Percentiles rank a stretch among this genome's conserved stretches.
Evolutionary conservation across 257 asterid species (phyloP).

Genomic region (Cruciata laevipes): DNA sequence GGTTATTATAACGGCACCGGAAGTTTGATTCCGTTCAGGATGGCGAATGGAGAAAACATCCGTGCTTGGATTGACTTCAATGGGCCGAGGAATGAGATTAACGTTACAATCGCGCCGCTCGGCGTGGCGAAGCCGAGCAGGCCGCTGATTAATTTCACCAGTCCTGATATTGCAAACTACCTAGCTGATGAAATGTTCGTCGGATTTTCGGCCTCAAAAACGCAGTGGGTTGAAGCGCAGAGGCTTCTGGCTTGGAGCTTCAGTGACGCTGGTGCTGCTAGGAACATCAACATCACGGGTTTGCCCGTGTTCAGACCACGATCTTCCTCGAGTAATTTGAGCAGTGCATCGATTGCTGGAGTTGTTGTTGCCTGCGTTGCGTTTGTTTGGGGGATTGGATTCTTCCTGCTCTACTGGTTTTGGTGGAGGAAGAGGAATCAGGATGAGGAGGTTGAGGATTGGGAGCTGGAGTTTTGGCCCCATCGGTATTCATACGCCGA

Average conservation of each 20-base stretch:
- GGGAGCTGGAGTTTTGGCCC: slow-evolving; percentile 91
- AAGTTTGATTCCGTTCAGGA: slow-evolving; percentile 34
- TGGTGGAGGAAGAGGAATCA: slow-evolving; percentile 48
- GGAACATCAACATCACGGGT: slow-evolving; percentile 61
- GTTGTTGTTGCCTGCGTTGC: slow-evolving; percentile 43
- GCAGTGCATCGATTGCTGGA: slow-evolving; percentile 47
- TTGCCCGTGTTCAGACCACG: slow-evolving; percentile 44
- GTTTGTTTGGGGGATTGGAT: slow-evolving; percentile 16
- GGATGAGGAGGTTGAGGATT: slow-evolving; percentile 69
- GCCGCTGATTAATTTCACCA: slow-evolving; percentile 32
- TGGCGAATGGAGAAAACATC: slow-evolving; percentile 59
- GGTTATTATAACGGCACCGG: slow-evolving; percentile 38
- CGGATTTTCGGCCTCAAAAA: slow-evolving; percentile 72
- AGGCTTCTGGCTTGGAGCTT: slow-evolving; percentile 76
- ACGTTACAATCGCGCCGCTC: slow-evolving; percentile 60
- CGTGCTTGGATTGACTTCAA: slow-evolving; percentile 73
- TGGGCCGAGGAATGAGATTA: slow-evolving; percentile 50
- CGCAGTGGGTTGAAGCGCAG: slow-evolving; percentile 71
- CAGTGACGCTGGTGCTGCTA: slow-evolving; percentile 61
- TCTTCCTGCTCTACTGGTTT: slow-evolving; percentile 39
- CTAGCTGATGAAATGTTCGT: slow-evolving; percentile 44
- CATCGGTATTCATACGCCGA: slow-evolving; percentile 65
- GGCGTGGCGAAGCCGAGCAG: slow-evolving; percentile 46
- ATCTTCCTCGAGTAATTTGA: slow-evolving; percentile 29
- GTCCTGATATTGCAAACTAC: slow-evolving; percentile 41